phyloP scores from a whole-genome alignment of 2,329 filamentous ascomycete genomes.

The Bipolaris oryzae region DNA sequence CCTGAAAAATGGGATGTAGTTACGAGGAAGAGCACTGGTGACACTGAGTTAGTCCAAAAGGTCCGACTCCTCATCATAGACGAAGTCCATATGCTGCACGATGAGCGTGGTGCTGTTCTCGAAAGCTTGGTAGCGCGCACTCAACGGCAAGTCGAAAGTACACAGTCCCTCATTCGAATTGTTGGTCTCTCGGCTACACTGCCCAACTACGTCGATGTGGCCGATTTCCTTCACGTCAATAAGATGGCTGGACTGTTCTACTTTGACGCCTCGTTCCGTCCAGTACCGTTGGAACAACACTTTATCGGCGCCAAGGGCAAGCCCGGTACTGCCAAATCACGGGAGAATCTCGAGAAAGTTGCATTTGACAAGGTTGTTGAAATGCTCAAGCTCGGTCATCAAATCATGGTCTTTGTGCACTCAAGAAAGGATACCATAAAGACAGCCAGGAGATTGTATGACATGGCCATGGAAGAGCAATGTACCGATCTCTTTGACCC shows the following conservation, averaged over 20 bases:
- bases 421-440: constrained; percentile 91
- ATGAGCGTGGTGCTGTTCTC: constrained; percentile 93
- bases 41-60: constrained; percentile 97
- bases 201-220: constrained; percentile 95
- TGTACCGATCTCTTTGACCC: constrained; percentile 86
- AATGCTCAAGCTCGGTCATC: constrained; percentile 90
- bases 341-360: constrained; percentile 85
- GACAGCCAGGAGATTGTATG: constrained; percentile 82
- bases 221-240: constrained; percentile 96
- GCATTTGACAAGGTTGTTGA: constrained; percentile 94
- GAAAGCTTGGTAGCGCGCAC: constrained; percentile 96
- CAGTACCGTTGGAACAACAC: constrained; percentile 94
- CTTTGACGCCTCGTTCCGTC: constrained; percentile 93
- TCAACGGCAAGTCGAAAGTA: constrained; percentile 95
- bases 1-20: constrained; percentile 99
- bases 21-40: constrained; percentile 93
- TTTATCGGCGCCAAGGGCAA: constrained; percentile 97
- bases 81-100: constrained; percentile 99
- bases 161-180: constrained; percentile 94
- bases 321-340: constrained; percentile 75
- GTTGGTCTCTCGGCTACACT: constrained; percentile 93
- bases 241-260: constrained; percentile 92
- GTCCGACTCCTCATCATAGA: constrained; percentile 96
- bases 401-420: constrained; percentile 99
- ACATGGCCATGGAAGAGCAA: constrained; percentile 82